A percentile compares a stretch with the other conserved stretches of the same genome.
phyloP scores from a whole-genome alignment of 2,329 filamentous ascomycete species.

The Hymenoscyphus scutula region DNA sequence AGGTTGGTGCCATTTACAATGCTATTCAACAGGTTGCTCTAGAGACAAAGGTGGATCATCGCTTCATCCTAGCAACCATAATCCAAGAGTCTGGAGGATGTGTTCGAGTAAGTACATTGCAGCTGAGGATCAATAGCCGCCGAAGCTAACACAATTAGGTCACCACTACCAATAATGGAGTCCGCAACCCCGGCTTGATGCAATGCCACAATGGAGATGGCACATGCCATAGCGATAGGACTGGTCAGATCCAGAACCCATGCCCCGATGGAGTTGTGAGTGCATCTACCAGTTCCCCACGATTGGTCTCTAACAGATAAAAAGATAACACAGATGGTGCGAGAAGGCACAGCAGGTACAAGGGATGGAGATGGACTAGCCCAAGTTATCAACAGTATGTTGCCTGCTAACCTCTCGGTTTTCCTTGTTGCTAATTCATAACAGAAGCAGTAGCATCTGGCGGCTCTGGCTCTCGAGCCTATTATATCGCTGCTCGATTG shows the following conservation, averaged over 20 bases:
- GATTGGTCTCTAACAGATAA: background rate
- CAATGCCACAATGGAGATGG: constrained; percentile 22
- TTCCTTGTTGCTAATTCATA: background rate
- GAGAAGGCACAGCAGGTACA: constrained; percentile 40
- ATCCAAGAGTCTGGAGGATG: constrained; percentile 6
- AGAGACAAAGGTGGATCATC: constrained; percentile 1
- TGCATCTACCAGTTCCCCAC: background rate
- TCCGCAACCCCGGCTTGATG: constrained; percentile 30
- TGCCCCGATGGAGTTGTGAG: constrained; percentile 10
- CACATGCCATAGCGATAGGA: constrained; percentile 14
- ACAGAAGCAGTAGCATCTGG: constrained; percentile 16
- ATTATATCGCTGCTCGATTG: constrained; percentile 39
- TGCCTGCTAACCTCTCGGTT: background rate
- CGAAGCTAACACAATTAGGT: background rate
- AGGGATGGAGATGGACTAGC: constrained; percentile 37
- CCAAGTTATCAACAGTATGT: constrained; percentile 31
- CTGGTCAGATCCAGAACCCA: constrained; percentile 12
- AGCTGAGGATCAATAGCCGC: too few relatives aligned
- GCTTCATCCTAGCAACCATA: constrained; percentile 1
- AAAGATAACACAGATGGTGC: constrained; percentile 36
- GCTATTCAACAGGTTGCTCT: background rate
- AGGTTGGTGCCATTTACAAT: background rate
- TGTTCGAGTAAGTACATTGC: background rate
- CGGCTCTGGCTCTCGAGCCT: constrained; percentile 30
- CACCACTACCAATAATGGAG: constrained; percentile 23